These are phyloP conservation scores for Acacia melanoxylon DNA, from an alignment of 306 rosid species.

Conservation along the genomic window DNA sequence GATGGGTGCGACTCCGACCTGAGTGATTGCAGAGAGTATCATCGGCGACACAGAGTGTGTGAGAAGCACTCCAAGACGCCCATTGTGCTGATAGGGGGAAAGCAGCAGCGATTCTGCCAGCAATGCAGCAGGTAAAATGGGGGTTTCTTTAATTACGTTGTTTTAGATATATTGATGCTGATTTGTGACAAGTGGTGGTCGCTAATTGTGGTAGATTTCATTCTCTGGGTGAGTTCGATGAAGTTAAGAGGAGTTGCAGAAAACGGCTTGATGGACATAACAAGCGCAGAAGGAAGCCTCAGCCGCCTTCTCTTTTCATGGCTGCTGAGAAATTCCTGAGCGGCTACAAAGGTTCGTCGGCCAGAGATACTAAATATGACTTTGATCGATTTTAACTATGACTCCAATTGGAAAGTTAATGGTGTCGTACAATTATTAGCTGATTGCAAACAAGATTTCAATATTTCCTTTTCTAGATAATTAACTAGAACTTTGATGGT, in stretches of 20 bases:
- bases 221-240: constrained; percentile 83
- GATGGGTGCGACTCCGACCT: constrained; percentile 83
- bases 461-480: neutral
- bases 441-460: neutral
- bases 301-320: constrained; percentile 58
- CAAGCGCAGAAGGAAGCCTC: constrained; percentile 81
- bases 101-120: constrained; percentile 87
- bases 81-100: constrained; percentile 63
- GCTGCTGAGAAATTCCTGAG: constrained; percentile 46
- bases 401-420: neutral
- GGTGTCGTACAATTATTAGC: neutral
- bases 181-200: neutral
- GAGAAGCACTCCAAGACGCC: constrained; percentile 85
- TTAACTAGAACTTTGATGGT: constrained; percentile 6
- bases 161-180: neutral
- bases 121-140: constrained; percentile 82
- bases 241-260: constrained; percentile 86
- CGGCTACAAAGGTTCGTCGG: constrained; percentile 54
- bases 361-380: neutral
- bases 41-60: constrained; percentile 80
- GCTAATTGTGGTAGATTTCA: constrained; percentile 64
- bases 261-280: constrained; percentile 89
- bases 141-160: constrained; percentile 7
- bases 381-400: neutral
- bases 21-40: constrained; percentile 81